Base-by-base conservation (phyloP, 2,329 filamentous ascomycete genomes). In the Aspergillus hortae region DNA sequence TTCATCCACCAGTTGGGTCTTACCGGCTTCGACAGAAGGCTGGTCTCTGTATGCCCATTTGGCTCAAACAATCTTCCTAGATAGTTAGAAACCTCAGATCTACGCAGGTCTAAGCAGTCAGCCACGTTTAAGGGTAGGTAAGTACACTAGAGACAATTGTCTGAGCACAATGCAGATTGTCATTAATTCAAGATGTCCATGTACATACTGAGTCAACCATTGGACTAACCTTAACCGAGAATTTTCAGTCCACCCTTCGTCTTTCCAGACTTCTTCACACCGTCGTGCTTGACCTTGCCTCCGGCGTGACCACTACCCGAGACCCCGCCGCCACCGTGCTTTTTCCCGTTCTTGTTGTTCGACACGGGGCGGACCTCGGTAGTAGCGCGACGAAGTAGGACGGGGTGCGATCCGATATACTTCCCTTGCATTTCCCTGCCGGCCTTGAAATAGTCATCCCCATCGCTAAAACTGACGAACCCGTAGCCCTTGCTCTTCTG, bases 371-470 rank as follows among this genome's bases (percentile, higher is more conserved):
- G 90, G 71, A 99, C 90, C 71, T 97, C 92, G 5, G 92, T 96
- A 61, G 87, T 95, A 59, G 89, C 90, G 70, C 94, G 89, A 71
- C 89, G 86, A 60, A 97, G 82, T 23, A 89, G 78, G 25, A 96
- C 89, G 0, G 94, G 94, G 71, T 97, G 94, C 69, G 91, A 96
- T 64, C 95, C 92, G 67, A 99, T 97, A 74, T 99, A 99, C 76
- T 99, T 97, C 62, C 92, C 92, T 66, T 96, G 89, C 94, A 97
- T 97, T 76, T 97, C 92, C 75, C 94, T 91, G 64, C 91, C 92
- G 1, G 94, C 92, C 64, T 90, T 85, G 78, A 99, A 97, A 70
- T 95, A 97, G 66, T 96, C 92, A 70, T 99, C 94, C 27, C 91
- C 89, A 67, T 96, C 89, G 63, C 86, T 88, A 74, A 99, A 97